Base-by-base conservation (phyloP, 2,329 filamentous ascomycete genomes). In the Aspergillus udagawae region DNA sequence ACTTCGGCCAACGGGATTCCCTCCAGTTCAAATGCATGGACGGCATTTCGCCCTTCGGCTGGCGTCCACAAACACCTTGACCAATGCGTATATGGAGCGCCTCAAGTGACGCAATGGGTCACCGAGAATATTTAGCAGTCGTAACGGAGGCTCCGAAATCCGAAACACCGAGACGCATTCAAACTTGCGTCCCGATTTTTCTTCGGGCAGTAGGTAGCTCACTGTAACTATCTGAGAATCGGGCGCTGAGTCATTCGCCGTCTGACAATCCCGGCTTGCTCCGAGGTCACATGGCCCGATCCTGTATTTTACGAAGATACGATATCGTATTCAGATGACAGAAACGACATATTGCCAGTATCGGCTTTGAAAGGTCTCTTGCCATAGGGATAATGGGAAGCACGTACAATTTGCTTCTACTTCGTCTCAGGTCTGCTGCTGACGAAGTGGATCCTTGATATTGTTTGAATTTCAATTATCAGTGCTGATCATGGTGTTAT, bases 361-460 rank as follows among this genome's bases (percentile, higher is more conserved):
- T 14, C 42, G 25, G 45, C 20, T 25, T 45, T 17, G 17, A 14
- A 20, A 41, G 12, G 17, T 52, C 32, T 5, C 2, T 28, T n/a
- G 12, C 48, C 55, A 49, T 17, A 58, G 53, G 27, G 62, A 66
- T 67, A 73, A 71, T 72, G 70, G 70, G 67, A 63, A 71, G 63
- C 12, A 47, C 25, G 44, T 62, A 57, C 4, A 25, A 54, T 7
- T 48, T 59, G 62, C 53, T 72, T 72, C 53, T 65, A 68, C 62
- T 71, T 72, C 51, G 49, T 28, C 32, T 3, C 14, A 3, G 20
- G 6, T 25, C 44, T 47, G 12, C n/a, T 3, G 9, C 12, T 12
- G 23, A 25, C 7, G 23, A 23, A 25, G 44, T 14, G 2, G 4
- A 47, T 23, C 4, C 12, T 23, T 47, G 21, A 17, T 21, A 47